Conservation (phyloP, 176 grass and related monocot species). For the Microstegium vimineum region DNA sequence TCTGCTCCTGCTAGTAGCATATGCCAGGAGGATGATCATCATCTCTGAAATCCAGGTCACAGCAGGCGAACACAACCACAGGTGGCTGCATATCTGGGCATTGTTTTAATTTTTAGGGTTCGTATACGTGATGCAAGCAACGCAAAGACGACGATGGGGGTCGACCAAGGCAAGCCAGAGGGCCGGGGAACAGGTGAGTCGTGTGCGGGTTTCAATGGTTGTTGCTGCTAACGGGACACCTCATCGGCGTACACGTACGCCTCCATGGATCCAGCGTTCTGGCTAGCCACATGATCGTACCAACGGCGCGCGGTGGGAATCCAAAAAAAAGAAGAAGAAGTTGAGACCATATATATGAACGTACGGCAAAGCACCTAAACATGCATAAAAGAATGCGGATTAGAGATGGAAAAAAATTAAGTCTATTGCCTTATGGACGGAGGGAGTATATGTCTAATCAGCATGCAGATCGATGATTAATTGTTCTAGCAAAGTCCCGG, state of each 20-base stretch:
- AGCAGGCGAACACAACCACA: slow-evolving; percentile 31
- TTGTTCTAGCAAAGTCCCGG: slow-evolving; percentile 48
- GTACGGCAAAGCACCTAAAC: not conserved
- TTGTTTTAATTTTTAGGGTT: slow-evolving; percentile 22
- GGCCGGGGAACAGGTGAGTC: not conserved
- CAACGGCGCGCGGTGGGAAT: not conserved
- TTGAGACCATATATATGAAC: not conserved
- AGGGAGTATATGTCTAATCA: slow-evolving; percentile 28
- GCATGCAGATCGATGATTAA: slow-evolving; percentile 13
- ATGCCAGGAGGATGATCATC: not conserved
- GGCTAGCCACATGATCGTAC: not conserved
- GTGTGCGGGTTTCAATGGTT: slow-evolving; percentile 23
- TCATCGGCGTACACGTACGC: slow-evolving; percentile 18
- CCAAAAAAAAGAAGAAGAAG: not conserved
- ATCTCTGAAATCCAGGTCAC: slow-evolving; percentile 10
- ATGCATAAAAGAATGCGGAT: not conserved
- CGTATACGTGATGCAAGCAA: not conserved
- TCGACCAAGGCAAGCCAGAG: not conserved
- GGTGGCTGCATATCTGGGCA: slow-evolving; percentile 6
- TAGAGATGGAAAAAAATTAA: too few relatives aligned
- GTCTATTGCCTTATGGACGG: too few relatives aligned
- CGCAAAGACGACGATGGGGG: not conserved
- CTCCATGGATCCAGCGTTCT: not conserved
- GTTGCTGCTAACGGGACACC: slow-evolving; percentile 36
- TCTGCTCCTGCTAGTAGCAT: slow-evolving; percentile 26